These are phyloP conservation scores for Clarireedia homoeocarpa DNA, from an alignment of 2,329 filamentous ascomycete genomes.

Conservation along the genomic window DNA sequence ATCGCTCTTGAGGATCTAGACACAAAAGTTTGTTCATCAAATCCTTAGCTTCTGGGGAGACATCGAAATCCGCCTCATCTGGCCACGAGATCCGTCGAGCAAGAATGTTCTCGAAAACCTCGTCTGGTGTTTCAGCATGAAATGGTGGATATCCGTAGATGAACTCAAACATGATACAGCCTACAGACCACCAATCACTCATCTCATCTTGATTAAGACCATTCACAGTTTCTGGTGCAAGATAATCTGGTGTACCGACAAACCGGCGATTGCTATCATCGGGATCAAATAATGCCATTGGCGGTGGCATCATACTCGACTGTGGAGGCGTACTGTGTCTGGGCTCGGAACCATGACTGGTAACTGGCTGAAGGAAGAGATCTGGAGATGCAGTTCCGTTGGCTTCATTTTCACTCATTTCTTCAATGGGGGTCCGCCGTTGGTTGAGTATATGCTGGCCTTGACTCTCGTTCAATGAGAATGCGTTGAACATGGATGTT, in stretches of 20 bases:
- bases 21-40: conserved; percentile 90
- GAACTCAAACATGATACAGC: conserved; percentile 96
- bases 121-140: conserved; percentile 79
- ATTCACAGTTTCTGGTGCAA: conserved; percentile 93
- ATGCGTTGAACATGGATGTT: conserved; percentile 71
- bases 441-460: conserved; percentile 29
- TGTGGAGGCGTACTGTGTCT: conserved; percentile 54
- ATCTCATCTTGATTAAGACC: conserved; percentile 94
- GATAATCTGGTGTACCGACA: conserved; percentile 93
- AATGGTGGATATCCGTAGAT: conserved; percentile 91
- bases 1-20: conserved; percentile 68
- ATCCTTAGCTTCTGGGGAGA: conserved; percentile 85
- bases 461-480: conserved; percentile 61
- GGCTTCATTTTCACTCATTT: conserved; percentile 63
- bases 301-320: conserved; percentile 73
- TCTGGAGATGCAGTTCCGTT: conserved; percentile 63
- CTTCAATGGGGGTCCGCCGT: conserved; percentile 59
- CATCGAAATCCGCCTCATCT: conserved; percentile 67
- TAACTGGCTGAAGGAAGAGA: conserved; percentile 52
- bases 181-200: conserved; percentile 99
- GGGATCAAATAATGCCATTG: conserved; percentile 91
- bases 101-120: conserved; percentile 95
- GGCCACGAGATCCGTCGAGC: conserved; percentile 89
- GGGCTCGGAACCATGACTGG: conserved; percentile 34
- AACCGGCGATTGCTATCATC: conserved; percentile 89